phyloP scores from a whole-genome alignment of 768 basidiomycete species.

The Melanogaster broomeanus region DNA sequence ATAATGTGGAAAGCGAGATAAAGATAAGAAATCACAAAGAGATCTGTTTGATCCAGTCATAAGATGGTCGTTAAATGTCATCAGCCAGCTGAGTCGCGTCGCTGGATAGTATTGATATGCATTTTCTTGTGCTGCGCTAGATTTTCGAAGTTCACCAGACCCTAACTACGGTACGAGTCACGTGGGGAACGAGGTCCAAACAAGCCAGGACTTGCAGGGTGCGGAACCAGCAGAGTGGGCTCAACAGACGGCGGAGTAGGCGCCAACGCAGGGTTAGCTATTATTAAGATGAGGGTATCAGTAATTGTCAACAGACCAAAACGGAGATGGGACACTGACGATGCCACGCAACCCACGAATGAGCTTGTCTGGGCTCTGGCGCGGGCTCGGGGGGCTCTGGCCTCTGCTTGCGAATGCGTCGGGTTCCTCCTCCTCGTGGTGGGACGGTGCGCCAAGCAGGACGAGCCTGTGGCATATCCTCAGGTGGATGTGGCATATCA shows the following conservation, averaged over 20 bases:
- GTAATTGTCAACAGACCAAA: not conserved
- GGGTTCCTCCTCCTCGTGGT: conserved; percentile 26
- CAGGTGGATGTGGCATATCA: conserved; percentile 43
- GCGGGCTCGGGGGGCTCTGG: conserved; percentile 35
- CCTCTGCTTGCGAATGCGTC: conserved; percentile 46
- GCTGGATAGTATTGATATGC: not conserved
- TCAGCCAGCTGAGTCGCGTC: not conserved
- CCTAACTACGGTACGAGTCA: conserved; percentile 31
- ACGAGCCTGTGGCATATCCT: conserved; percentile 45
- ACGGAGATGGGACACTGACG: conserved; percentile 47
- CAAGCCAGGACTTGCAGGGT: conserved; percentile 60
- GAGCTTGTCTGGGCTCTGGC: conserved; percentile 43
- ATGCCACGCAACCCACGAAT: conserved; percentile 67
- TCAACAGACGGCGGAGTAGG: conserved; percentile 65
- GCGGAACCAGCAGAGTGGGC: conserved; percentile 62
- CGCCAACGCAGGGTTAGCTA: conserved; percentile 58
- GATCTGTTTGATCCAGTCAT: conserved; percentile 13
- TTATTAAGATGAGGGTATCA: conserved; percentile 8
- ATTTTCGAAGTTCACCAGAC: not conserved
- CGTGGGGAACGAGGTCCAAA: conserved; percentile 79
- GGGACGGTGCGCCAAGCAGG: conserved; percentile 66
- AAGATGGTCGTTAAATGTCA: conserved; percentile 21
- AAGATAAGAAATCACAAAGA: conserved; percentile 21
- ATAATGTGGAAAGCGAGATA: conserved; percentile 17
- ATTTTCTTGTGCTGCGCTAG: not conserved